Conservation (phyloP, 768 basidiomycete species). For the Lactarius pseudohatsudake region DNA sequence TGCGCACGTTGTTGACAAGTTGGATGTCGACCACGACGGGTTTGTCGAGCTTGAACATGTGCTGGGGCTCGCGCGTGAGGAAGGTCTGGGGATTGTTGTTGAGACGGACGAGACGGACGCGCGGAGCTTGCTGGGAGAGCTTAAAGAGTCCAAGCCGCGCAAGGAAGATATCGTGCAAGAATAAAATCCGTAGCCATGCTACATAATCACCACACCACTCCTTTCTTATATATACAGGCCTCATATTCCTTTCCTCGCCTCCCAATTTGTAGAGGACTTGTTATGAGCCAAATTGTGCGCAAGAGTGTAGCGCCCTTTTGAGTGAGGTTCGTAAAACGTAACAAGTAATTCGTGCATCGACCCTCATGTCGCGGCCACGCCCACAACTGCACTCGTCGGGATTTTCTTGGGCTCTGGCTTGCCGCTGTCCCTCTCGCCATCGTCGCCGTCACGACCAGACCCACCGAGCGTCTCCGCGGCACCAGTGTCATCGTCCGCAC, state of each 20-base stretch:
- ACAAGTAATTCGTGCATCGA: neutral
- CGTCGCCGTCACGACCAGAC: conserved; percentile 2
- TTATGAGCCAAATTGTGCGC: neutral
- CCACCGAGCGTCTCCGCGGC: conserved; percentile 36
- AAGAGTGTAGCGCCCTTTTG: neutral
- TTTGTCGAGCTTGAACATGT: conserved; percentile 96
- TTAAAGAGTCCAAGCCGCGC: conserved; percentile 73
- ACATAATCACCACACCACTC: conserved; percentile 16
- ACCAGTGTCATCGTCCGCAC: conserved; percentile 56
- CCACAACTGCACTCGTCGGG: neutral
- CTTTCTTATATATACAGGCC: conserved; percentile 9
- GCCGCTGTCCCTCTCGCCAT: conserved; percentile 4
- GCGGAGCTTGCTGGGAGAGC: conserved; percentile 78
- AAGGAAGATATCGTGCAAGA: conserved; percentile 96
- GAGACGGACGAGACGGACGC: conserved; percentile 83
- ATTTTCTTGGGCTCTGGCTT: neutral
- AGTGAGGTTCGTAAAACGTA: neutral
- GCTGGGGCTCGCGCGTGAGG: conserved; percentile 81
- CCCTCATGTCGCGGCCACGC: neutral
- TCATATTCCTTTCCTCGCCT: conserved; percentile 1
- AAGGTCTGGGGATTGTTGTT: conserved; percentile 77
- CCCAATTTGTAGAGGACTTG: neutral
- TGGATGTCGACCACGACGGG: conserved; percentile 95
- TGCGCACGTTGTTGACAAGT: conserved; percentile 82
- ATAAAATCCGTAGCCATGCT: conserved; percentile 25